phyloP scores from a whole-genome alignment of 169 alveolate species.

The Eimeria tenella region DNA sequence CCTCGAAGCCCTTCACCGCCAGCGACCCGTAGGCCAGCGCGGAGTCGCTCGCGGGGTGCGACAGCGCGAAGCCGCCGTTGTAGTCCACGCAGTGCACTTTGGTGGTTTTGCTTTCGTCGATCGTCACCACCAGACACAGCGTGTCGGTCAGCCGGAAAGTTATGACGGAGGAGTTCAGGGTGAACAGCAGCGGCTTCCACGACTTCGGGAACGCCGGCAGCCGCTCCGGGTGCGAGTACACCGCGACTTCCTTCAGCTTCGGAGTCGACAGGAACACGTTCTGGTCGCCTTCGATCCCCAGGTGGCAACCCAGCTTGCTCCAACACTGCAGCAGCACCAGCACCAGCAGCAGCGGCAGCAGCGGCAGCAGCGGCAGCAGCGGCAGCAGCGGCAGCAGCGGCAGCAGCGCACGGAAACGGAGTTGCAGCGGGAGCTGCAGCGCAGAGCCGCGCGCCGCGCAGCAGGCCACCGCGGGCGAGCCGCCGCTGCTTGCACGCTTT shows the following conservation, averaged over 20 bases:
- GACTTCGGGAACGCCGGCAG: slow-evolving; percentile 85
- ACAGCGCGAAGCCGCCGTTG: slow-evolving; percentile 84
- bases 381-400: too few species aligned
- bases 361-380: too few species aligned
- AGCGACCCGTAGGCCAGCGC: slow-evolving; percentile 85
- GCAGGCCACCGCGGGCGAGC: too few species aligned
- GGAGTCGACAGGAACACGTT: slow-evolving; percentile 84
- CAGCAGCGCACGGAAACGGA: too few species aligned
- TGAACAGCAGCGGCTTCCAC: slow-evolving; percentile 85
- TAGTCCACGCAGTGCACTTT: slow-evolving; percentile 83
- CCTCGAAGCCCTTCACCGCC: slow-evolving; percentile 79
- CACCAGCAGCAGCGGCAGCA: background rate
- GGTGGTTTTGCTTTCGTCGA: slow-evolving; percentile 79
- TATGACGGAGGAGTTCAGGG: slow-evolving; percentile 78
- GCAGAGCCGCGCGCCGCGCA: too few species aligned
- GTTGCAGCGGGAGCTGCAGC: too few species aligned
- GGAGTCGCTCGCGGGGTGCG: slow-evolving; percentile 83
- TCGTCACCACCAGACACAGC: slow-evolving; percentile 80
- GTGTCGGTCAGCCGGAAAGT: slow-evolving; percentile 83
- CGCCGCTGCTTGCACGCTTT: too few species aligned
- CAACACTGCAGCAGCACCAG: slow-evolving; percentile 69
- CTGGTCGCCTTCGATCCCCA: slow-evolving; percentile 86
- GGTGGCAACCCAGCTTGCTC: slow-evolving; percentile 66
- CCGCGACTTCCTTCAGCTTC: slow-evolving; percentile 79
- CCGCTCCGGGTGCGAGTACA: slow-evolving; percentile 83